Evolutionary conservation across 345 rosid species (phyloP).

Genomic region (Rhizophora apiculata): DNA sequence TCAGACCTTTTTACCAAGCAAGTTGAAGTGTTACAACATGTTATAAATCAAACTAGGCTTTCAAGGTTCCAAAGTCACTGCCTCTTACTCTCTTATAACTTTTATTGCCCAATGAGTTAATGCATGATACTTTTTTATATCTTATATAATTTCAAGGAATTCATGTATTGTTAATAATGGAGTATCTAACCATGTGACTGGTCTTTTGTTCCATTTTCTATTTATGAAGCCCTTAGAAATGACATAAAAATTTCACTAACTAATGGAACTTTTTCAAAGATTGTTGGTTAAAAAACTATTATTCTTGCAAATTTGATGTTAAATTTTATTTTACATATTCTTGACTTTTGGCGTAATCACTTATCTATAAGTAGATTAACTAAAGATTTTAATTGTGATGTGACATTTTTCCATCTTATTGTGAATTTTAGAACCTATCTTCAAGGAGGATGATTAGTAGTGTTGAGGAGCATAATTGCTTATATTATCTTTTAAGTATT

Average conservation of each 20-base stretch:
- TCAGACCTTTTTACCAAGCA: neutral
- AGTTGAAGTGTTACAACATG: neutral
- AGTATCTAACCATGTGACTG: neutral
- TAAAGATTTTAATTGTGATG: neutral
- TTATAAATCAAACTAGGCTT: neutral
- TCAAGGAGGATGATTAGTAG: slow-evolving; percentile 6
- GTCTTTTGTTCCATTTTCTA: neutral
- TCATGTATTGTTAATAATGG: slow-evolving; percentile 1
- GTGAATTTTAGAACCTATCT: neutral
- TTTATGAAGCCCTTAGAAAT: neutral
- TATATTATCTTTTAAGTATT: neutral
- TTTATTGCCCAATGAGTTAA: neutral
- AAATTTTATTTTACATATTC: neutral
- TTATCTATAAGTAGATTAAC: neutral
- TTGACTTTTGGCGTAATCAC: neutral
- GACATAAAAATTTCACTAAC: neutral
- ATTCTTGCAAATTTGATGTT: neutral
- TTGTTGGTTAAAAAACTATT: neutral
- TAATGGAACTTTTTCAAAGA: neutral
- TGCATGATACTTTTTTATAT: neutral
- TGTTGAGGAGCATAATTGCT: neutral
- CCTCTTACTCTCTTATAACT: neutral
- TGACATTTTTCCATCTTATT: neutral
- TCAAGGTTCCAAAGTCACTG: neutral
- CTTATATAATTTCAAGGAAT: neutral